These are phyloP conservation scores for Licmophora abbreviata DNA, from an alignment of 108 stramenopile species.

Conservation along the genomic window DNA sequence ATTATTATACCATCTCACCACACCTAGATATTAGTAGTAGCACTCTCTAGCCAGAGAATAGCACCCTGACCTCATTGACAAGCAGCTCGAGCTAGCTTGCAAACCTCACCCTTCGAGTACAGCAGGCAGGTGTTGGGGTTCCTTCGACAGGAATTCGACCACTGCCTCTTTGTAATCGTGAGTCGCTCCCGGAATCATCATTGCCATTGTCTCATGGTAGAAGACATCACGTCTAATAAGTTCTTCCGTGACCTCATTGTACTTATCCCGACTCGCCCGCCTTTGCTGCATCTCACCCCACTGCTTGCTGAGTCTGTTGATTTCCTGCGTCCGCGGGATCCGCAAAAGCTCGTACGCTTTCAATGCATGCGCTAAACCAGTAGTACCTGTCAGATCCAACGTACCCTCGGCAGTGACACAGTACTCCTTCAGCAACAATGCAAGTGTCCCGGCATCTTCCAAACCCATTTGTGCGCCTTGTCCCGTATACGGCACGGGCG, in stretches of 20 bases:
- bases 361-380: conserved; percentile 29
- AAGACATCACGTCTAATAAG: conserved; percentile 47
- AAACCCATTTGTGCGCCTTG: conserved; percentile 64
- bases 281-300: conserved; percentile 50
- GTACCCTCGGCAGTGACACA: conserved; percentile 21
- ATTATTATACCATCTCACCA: no score
- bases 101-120: no score
- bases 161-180: conserved; percentile 47
- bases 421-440: conserved; percentile 24
- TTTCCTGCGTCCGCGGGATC: conserved; percentile 28
- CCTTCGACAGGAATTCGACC: conserved; percentile 18
- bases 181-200: conserved; percentile 39
- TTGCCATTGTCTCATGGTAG: conserved; percentile 45
- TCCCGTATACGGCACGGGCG: conserved; percentile 60
- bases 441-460: conserved; percentile 56
- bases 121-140: not conserved
- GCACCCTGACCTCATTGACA: no score
- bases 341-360: conserved; percentile 39
- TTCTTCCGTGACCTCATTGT: conserved; percentile 44
- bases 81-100: no score
- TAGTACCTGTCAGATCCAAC: conserved; percentile 7
- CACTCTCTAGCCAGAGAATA: no score
- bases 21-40: not conserved
- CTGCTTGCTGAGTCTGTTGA: conserved; percentile 27
- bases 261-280: conserved; percentile 37